Evolutionary conservation across 192 early-diverging fungal genomes (phyloP), one percentile per base, ranked within the genome.

Genomic region (Coemansia interrupta): DNA sequence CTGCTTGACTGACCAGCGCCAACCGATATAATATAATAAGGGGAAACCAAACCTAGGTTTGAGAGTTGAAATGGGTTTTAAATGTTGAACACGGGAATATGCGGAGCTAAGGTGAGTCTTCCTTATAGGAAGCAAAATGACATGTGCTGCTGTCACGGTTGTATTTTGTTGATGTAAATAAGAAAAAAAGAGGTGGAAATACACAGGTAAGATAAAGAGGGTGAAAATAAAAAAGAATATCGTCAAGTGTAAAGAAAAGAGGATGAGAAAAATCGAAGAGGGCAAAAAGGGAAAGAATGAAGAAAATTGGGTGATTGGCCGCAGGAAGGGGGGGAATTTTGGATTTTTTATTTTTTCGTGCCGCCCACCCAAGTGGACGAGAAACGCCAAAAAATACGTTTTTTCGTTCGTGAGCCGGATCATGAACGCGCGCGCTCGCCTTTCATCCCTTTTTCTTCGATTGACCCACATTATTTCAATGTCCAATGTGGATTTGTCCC

Each of bases 211-310:
- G 32, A 56, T 56, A 56, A 43, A 43, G 22, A 24, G 10, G 23
- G n/a, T 7, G 13, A 56, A 36, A 56, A 54, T 28, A 40, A 54
- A n/a, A 20, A 54, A 42, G 41, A 42, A 30, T 56, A 56, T 42
- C 41, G 41, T 56, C 23, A 56, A 56, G 19, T n/a, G 20, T 24
- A 24, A 55, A 55, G 32, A 55, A 23, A 56, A 53, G 23, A 53
- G 51, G 5, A 38, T 32, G 9, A 53, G n/a, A 56, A 40, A 30
- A 56, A 30, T 36, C 32, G 10, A 56, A 39, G 41, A 39, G 54
- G 22, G 41, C 32, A 36, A 36, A 36, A 36, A 56, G 41, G 32
- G 32, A 56, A 40, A 56, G 18, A 56, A 23, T 22, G 54, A 43
- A 40, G 26, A 56, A 56, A 56, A 56, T 32, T 43, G 41, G 23